Evolutionary conservation across 768 basidiomycete species (phyloP), one percentile per base, ranked within the genome.

Genomic region (Amanita exitialis): DNA sequence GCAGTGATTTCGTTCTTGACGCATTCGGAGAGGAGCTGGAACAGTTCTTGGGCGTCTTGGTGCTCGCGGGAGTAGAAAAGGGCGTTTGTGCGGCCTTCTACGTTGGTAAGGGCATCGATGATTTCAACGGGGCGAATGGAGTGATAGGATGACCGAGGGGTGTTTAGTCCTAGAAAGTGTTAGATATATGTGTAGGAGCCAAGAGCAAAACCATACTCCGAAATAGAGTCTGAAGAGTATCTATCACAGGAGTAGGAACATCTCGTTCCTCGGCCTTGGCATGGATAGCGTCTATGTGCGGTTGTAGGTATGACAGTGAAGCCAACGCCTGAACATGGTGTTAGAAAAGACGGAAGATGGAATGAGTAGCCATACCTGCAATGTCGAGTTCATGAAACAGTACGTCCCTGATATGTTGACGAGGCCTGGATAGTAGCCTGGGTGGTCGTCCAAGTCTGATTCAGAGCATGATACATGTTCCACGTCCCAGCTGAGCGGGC

Each of bases 41-140:
- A 97, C n/a, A 98, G 76, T 62, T 98, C 95, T 61, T 98, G 95
- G 4, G 95, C 95, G 63, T 98, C 95, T 69, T 98, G 95, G 63
- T 98, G 95, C 62, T 96, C 92, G 10, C 90, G 83, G 1, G 91
- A 91, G 56, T 81, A 80, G 65, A 95, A 84, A 9, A 92, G 74
- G 0, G 84, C 75, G 57, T 76, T 76, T 55, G 72, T 61, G 55
- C 76, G 77, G 45, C 76, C 76, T 30, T 71, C 65, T 34, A 76
- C 69, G 54, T 76, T 73, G 15, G 80, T 78, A 27, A 94, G 75
- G 3, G 82, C 85, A 15, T 75, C 65, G 42, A 94, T 86, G 52
- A 95, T 79, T 34, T 75, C 74, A 41, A 79, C 62, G 0, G 91
- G 92, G 1, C 90, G 80, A 28, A 92, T 72, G 27, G 86, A 74